Conservation (phyloP, 225 moss, liverwort and hornwort genomes). For the Antitrichia curtipendula region DNA sequence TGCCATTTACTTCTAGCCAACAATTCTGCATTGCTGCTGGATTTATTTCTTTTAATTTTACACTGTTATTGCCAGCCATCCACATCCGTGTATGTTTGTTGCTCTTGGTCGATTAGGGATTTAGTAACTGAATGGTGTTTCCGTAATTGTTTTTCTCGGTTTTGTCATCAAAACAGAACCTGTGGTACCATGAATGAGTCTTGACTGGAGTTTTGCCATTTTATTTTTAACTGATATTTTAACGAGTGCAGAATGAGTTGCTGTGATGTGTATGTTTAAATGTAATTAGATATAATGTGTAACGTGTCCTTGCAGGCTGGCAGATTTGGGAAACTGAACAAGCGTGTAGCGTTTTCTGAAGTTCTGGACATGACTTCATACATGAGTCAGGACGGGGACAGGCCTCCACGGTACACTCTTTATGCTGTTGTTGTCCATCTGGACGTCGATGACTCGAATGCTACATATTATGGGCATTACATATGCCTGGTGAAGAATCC, state of each 20-base stretch:
- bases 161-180: neutral
- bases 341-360: slow-evolving; percentile 74
- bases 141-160: neutral
- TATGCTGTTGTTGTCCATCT: slow-evolving; percentile 78
- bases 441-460: slow-evolving; percentile 77
- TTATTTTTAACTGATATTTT: neutral
- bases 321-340: slow-evolving; percentile 86
- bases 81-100: neutral
- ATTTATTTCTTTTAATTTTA: neutral
- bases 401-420: slow-evolving; percentile 55
- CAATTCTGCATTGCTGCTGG: neutral
- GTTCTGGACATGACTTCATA: slow-evolving; percentile 57
- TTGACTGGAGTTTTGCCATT: neutral
- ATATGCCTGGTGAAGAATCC: slow-evolving; percentile 87
- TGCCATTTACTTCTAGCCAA: neutral
- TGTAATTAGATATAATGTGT: neutral
- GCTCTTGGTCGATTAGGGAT: neutral
- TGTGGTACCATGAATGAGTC: neutral
- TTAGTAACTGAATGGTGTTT: neutral
- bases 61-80: too few relatives aligned
- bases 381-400: slow-evolving; percentile 72
- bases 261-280: neutral
- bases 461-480: slow-evolving; percentile 87
- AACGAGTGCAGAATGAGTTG: neutral
- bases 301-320: slow-evolving; percentile 41